Base-by-base conservation (phyloP, 495 filamentous ascomycete genomes). In the Xeromyces bisporus region DNA sequence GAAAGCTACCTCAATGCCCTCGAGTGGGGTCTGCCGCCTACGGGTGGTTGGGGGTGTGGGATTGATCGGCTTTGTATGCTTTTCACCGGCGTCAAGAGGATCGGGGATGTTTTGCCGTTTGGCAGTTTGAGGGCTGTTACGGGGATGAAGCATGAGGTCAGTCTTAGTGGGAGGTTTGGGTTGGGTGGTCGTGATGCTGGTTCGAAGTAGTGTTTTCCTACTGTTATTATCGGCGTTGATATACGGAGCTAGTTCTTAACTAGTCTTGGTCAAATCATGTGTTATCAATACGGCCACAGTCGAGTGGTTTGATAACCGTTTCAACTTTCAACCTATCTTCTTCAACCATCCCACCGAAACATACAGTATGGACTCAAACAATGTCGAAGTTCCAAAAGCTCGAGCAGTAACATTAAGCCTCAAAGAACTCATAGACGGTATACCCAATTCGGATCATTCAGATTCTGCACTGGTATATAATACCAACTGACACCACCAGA, bases 31-130 rank as follows among this genome's bases (percentile, higher is more conserved):
- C 54, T 97, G 34, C 89, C 89, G 23, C 76, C 89, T 10, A 97
- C 89, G 1, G 91, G 86, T 1, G 89, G 89, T 2, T 97, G 89
- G 89, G 89, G 89, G 0, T 85, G 83, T 41, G 89, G 89, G 0
- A 62, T 96, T 18, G 89, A 97, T 53, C 63, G 89, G 34, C 57
- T 96, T 29, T 70, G 76, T 21, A 97, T 97, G 89, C 52, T 93
- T 13, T 79, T 94, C 34, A 67, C 71, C 1, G 84, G 80, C 1
- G 60, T 68, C 21, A 65, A 67, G 46, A 66, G 73, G 47, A 96
- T 97, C 41, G 63, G 63, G 17, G 83, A 96, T 43, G 75, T 83
- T 1, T 55, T 97, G 46, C 67, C 76, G 15, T 97, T 97, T 62
- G 89, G 89, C 9, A 92, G 62, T 33, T 44, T 97, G 49, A 67